phyloP scores from a whole-genome alignment of 768 basidiomycete species.

The Lanmaoa rubissima region DNA sequence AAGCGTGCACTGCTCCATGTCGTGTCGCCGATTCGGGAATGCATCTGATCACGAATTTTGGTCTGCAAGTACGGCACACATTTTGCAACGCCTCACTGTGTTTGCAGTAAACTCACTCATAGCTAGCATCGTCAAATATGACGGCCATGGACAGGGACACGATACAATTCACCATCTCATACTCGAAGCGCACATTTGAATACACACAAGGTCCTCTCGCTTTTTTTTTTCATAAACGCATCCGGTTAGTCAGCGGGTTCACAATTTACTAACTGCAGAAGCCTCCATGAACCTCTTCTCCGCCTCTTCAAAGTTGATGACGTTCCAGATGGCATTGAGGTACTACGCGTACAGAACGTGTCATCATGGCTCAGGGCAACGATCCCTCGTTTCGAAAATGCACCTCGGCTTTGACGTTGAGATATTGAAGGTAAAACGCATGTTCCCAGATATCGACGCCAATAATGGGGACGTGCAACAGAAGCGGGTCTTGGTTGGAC shows the following conservation, averaged over 20 bases:
- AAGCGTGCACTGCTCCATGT: too few relatives aligned
- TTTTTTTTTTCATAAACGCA: background rate
- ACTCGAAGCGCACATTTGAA: background rate
- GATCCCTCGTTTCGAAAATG: conserved; percentile 31
- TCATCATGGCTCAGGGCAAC: background rate
- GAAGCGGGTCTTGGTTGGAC: conserved; percentile 91
- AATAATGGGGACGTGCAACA: conserved; percentile 75
- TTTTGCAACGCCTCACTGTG: conserved; percentile 10
- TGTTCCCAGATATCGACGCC: conserved; percentile 97
- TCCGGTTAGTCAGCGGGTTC: conserved; percentile 1
- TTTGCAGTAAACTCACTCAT: background rate
- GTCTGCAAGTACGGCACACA: conserved; percentile 1
- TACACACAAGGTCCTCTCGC: background rate
- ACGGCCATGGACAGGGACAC: background rate
- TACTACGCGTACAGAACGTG: conserved; percentile 43
- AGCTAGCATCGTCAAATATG: too few relatives aligned
- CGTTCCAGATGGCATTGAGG: conserved; percentile 72
- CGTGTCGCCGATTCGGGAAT: too few relatives aligned
- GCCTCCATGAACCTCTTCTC: conserved; percentile 59
- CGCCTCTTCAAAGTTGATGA: conserved; percentile 73
- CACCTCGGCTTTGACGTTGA: conserved; percentile 92
- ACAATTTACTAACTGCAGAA: conserved; percentile 33
- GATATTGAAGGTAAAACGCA: conserved; percentile 94
- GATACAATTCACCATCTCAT: background rate
- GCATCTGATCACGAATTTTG: background rate